Evolutionary conservation across 2,329 filamentous ascomycete genomes (phyloP).

Genomic region (Epichloe baconii): DNA sequence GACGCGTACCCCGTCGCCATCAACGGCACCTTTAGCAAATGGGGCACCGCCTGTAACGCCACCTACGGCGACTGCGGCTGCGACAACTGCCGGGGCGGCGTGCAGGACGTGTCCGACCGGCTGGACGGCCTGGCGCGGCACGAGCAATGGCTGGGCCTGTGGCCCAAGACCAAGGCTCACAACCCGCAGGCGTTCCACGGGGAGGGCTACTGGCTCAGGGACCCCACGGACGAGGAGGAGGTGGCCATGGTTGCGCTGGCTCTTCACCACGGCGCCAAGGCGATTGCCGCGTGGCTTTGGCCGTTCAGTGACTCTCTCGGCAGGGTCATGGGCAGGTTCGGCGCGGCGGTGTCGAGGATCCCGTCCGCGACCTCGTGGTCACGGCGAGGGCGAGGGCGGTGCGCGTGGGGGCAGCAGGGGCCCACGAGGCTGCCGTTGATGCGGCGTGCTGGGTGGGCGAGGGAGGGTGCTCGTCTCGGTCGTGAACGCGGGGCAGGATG

Average conservation of each 20-base stretch:
- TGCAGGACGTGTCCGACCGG: constrained; percentile 35
- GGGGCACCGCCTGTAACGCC: constrained; percentile 41
- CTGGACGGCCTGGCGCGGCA: constrained; percentile 26
- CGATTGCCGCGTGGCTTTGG: constrained; percentile 32
- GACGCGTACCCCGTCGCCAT: constrained; percentile 48
- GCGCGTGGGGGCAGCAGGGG: background rate
- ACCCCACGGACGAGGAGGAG: constrained; percentile 29
- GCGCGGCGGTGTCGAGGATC: constrained; percentile 22
- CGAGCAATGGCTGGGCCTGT: constrained; percentile 27
- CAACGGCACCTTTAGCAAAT: constrained; percentile 40
- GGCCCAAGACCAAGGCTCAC: constrained; percentile 29
- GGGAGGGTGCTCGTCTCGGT: constrained; percentile 10
- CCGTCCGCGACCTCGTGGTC: constrained; percentile 27
- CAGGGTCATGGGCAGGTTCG: constrained; percentile 25
- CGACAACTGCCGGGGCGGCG: constrained; percentile 42
- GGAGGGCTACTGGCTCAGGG: constrained; percentile 33
- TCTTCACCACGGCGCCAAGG: constrained; percentile 32
- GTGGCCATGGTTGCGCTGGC: constrained; percentile 31
- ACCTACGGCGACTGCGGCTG: constrained; percentile 52
- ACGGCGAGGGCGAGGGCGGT: constrained; percentile 12
- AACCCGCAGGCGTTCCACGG: constrained; percentile 35
- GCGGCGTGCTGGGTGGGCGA: constrained; percentile 12
- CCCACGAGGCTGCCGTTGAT: constrained; percentile 8
- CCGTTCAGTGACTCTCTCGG: constrained; percentile 25
- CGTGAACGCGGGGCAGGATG: constrained; percentile 12